Conservation (phyloP, 495 filamentous ascomycete species). For the Thozetella sp. region DNA sequence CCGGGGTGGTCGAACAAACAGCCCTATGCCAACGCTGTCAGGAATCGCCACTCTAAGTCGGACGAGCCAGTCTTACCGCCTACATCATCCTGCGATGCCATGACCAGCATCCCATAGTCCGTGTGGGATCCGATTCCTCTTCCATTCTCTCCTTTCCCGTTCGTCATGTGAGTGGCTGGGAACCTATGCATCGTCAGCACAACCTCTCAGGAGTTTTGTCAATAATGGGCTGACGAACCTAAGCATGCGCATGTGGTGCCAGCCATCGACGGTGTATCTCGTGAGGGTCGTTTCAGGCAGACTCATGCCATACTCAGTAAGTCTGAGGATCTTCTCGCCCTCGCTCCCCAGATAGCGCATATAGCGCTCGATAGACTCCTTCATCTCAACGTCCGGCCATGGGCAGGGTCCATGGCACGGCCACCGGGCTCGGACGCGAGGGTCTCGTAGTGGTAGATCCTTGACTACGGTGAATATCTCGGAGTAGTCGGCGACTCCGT, state of each 20-base stretch:
- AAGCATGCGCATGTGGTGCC: conserved; percentile 47
- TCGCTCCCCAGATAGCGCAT: conserved; percentile 26
- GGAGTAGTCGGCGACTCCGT: conserved; percentile 45
- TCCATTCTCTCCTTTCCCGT: conserved; percentile 43
- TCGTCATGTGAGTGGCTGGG: conserved; percentile 35
- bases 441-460: conserved; percentile 33
- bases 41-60: background rate
- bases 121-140: conserved; percentile 49
- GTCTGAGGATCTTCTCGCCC: conserved; percentile 38
- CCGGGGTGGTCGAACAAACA: conserved; percentile 39
- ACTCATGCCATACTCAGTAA: conserved; percentile 36
- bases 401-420: conserved; percentile 48
- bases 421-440: conserved; percentile 37
- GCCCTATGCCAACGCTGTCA: conserved; percentile 13
- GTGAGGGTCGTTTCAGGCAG: conserved; percentile 25
- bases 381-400: conserved; percentile 40
- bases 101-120: conserved; percentile 46
- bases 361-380: conserved; percentile 27
- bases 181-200: conserved; percentile 22
- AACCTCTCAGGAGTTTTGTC: background rate
- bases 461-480: conserved; percentile 51
- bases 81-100: conserved; percentile 43
- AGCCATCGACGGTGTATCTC: conserved; percentile 39
- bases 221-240: conserved; percentile 18
- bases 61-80: conserved; percentile 28